These are phyloP conservation scores for Lasiosphaeria hispida DNA, from an alignment of 495 filamentous ascomycete genomes.

Conservation along the genomic window DNA sequence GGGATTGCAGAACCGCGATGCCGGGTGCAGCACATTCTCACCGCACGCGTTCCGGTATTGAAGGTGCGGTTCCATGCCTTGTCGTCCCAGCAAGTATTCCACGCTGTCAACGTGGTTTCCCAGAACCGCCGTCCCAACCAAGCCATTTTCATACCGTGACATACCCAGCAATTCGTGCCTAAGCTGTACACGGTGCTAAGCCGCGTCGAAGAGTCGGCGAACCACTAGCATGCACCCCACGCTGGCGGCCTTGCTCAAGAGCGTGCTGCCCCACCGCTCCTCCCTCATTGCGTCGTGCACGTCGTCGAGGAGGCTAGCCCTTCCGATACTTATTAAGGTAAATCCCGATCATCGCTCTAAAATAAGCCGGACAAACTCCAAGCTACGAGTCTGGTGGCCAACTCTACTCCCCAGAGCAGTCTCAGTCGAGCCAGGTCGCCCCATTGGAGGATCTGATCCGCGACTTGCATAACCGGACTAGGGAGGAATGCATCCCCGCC, in stretches of 20 bases:
- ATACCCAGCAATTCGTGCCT: neutral
- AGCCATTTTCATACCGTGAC: neutral
- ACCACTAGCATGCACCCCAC: constrained; percentile 1
- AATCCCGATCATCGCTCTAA: constrained; percentile 1
- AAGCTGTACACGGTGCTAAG: neutral
- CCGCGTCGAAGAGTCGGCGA: neutral
- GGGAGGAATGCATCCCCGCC: neutral
- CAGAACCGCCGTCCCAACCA: neutral
- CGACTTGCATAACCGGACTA: neutral
- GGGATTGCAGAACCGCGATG: constrained; percentile 5
- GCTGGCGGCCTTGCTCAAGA: neutral
- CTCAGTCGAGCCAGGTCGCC: neutral
- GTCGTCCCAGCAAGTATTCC: neutral
- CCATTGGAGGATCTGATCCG: constrained; percentile 6
- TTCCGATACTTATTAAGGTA: neutral
- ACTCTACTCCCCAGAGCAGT: constrained; percentile 1
- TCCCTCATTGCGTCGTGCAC: constrained; percentile 4
- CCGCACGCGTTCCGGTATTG: neutral
- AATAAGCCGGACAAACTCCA: neutral
- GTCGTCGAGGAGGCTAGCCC: constrained; percentile 6
- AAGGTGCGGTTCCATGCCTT: neutral
- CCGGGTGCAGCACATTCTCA: constrained; percentile 1
- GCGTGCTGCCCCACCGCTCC: constrained; percentile 1
- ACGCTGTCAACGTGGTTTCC: neutral
- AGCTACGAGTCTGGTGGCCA: neutral